Conservation (phyloP, 148 eudicot genomes). For the Vaccinium darrowii region DNA sequence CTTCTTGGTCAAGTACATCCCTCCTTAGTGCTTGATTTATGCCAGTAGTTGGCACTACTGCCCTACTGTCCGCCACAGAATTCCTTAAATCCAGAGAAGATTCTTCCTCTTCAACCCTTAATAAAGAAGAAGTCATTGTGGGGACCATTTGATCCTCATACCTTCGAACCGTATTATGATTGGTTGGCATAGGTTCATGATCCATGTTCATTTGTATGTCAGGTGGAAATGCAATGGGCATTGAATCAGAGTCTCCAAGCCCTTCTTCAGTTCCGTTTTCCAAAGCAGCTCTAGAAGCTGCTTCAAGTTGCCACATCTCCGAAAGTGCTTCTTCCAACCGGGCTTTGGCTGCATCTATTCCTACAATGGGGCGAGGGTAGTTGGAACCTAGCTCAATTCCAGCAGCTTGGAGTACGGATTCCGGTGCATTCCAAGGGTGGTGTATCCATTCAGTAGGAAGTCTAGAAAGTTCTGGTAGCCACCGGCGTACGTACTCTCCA, state of each 20-base stretch:
- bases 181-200: conserved; percentile 45
- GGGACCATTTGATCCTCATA: conserved; percentile 95
- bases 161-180: conserved; percentile 30
- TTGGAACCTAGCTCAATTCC: conserved; percentile 88
- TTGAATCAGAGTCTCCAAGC: conserved; percentile 76
- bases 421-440: conserved; percentile 92
- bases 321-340: conserved; percentile 69
- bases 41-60: conserved; percentile 64
- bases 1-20: conserved; percentile 25
- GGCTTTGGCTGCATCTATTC: conserved; percentile 67
- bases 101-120: conserved; percentile 63
- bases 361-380: conserved; percentile 81
- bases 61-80: conserved; percentile 50
- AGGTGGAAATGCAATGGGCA: conserved; percentile 64
- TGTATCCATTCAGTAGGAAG: conserved; percentile 96
- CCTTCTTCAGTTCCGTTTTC: conserved; percentile 93
- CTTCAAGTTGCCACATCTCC: conserved; percentile 83
- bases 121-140: conserved; percentile 65
- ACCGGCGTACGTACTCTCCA: conserved; percentile 85
- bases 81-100: conserved; percentile 49
- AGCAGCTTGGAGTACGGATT: conserved; percentile 82
- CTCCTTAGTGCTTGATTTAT: conserved; percentile 32
- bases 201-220: conserved; percentile 75
- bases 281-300: conserved; percentile 69
- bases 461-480: conserved; percentile 92